Conservation (phyloP, 257 asterid species). For the Nicotiana obtusifolia region DNA sequence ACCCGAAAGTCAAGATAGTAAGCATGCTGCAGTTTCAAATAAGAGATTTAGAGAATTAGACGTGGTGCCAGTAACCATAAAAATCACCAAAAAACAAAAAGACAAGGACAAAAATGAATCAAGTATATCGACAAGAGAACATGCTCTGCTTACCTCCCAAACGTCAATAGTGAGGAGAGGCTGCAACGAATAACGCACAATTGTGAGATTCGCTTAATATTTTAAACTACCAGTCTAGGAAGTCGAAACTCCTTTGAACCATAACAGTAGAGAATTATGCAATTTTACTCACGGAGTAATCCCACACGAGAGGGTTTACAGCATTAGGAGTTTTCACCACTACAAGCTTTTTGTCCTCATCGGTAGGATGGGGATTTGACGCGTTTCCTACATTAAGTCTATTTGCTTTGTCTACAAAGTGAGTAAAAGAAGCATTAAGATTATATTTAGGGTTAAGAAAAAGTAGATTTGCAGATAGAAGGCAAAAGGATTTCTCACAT, state of each 20-base stretch:
- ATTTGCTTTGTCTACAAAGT: slow-evolving; percentile 68
- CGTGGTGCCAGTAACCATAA: not conserved
- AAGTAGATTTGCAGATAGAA: not conserved
- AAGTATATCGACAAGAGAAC: not conserved
- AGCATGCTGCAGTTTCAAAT: slow-evolving; percentile 57
- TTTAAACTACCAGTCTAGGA: not conserved
- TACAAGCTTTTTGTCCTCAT: slow-evolving; percentile 79
- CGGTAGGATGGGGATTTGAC: slow-evolving; percentile 66
- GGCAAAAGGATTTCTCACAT: slow-evolving; percentile 46
- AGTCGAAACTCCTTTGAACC: not conserved
- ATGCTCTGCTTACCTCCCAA: slow-evolving; percentile 71
- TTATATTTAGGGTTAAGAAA: not conserved
- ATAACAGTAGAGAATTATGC: not conserved
- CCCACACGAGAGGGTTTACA: slow-evolving; percentile 91
- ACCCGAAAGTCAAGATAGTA: slow-evolving; percentile 95
- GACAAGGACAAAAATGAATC: not conserved
- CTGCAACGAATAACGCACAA: slow-evolving; percentile 40
- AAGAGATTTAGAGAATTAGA: slow-evolving; percentile 2
- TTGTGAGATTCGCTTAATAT: not conserved
- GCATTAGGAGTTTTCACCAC: slow-evolving; percentile 96
- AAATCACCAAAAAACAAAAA: not conserved
- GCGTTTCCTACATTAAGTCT: slow-evolving; percentile 77
- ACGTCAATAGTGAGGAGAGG: slow-evolving; percentile 92
- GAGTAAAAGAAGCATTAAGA: slow-evolving; percentile 6
- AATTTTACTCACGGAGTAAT: slow-evolving; percentile 62